Conservation (phyloP, 352 stramenopile genomes). For the Pythium aristosporum region DNA sequence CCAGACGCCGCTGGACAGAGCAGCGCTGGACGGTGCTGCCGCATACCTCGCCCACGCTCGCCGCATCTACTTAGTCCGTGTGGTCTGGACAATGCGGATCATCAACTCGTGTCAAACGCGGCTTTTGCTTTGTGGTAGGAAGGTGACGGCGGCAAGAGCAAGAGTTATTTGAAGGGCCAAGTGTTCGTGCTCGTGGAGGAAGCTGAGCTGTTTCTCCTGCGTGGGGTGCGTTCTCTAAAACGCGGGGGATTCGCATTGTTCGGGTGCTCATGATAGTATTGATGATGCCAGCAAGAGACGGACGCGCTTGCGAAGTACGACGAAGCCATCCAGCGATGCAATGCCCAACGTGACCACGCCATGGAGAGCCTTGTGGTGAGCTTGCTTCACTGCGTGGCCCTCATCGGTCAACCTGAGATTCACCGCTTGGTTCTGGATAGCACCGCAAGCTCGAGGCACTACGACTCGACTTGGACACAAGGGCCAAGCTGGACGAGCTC, state of each 20-base stretch:
- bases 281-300: constrained; percentile 26
- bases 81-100: neutral
- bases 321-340: constrained; percentile 48
- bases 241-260: neutral
- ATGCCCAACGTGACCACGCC: constrained; percentile 43
- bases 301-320: constrained; percentile 36
- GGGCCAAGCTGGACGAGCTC: constrained; percentile 29
- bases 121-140: neutral
- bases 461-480: constrained; percentile 33
- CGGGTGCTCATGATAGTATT: neutral
- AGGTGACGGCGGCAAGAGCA: constrained; percentile 32
- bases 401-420: neutral
- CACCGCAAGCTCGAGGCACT: constrained; percentile 42
- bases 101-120: neutral
- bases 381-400: neutral
- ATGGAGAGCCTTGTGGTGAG: constrained; percentile 43
- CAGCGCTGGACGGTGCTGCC: neutral
- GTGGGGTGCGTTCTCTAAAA: constrained; percentile 23
- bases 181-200: constrained; percentile 48
- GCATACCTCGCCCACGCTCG: constrained; percentile 6
- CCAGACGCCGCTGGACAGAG: neutral
- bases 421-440: constrained; percentile 18
- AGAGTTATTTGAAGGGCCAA: constrained; percentile 37
- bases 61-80: constrained; percentile 16
- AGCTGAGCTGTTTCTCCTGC: constrained; percentile 36